These are phyloP conservation scores for Macadamia integrifolia DNA, from an alignment of 164 flowering plant species.

Conservation along the genomic window DNA sequence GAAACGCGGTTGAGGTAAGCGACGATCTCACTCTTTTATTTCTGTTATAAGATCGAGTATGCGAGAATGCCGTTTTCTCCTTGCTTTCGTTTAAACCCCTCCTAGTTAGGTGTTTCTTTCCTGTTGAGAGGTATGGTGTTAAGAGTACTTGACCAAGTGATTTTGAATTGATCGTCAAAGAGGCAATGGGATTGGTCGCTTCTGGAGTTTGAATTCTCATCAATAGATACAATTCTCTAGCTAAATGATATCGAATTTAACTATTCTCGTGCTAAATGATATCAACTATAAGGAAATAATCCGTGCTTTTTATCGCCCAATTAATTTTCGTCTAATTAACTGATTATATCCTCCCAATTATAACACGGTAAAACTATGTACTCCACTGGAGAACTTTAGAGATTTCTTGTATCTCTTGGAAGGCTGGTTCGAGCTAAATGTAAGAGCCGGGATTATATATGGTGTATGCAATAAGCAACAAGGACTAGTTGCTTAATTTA, in stretches of 20 bases:
- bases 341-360: too few relatives aligned
- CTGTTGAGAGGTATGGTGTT: too few relatives aligned
- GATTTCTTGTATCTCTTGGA: too few relatives aligned
- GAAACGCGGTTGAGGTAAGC: slow-evolving; percentile 89
- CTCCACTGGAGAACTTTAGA: too few relatives aligned
- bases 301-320: too few relatives aligned
- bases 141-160: neutral
- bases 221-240: neutral
- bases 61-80: neutral
- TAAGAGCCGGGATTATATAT: too few relatives aligned
- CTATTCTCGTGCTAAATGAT: neutral
- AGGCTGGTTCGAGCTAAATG: too few relatives aligned
- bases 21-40: slow-evolving; percentile 1
- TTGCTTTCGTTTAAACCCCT: neutral
- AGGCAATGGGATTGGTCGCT: neutral
- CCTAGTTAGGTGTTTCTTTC: neutral
- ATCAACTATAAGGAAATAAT: neutral
- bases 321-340: too few relatives aligned
- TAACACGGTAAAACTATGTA: too few relatives aligned
- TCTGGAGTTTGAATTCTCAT: neutral
- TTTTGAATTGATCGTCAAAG: neutral
- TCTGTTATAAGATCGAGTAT: slow-evolving; percentile 4
- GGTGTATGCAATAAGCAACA: too few relatives aligned
- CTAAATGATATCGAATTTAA: neutral
- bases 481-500: too few relatives aligned